These are phyloP conservation scores for Aspergillus niger DNA, from an alignment of 2,329 filamentous ascomycete species.

Conservation along the genomic window DNA sequence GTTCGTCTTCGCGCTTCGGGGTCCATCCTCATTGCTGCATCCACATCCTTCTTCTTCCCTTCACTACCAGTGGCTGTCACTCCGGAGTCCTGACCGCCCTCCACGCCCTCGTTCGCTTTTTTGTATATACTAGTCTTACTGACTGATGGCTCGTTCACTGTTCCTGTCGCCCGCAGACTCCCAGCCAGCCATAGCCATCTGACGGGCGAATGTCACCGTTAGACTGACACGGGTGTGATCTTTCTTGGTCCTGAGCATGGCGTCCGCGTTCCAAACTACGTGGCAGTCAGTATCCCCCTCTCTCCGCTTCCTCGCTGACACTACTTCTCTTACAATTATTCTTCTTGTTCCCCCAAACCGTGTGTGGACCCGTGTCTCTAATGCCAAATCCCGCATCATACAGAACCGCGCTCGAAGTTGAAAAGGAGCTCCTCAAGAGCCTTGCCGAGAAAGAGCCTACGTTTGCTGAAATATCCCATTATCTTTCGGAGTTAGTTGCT, in stretches of 20 bases:
- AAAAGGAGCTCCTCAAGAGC: slow-evolving; percentile 52
- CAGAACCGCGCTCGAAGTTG: slow-evolving; percentile 47
- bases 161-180: slow-evolving; percentile 50
- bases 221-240: slow-evolving; percentile 43
- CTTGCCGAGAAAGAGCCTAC: slow-evolving; percentile 53
- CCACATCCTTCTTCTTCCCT: slow-evolving; percentile 1
- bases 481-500: slow-evolving; percentile 39
- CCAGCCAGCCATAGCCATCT: slow-evolving; percentile 59
- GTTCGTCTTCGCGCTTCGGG: slow-evolving; percentile 16
- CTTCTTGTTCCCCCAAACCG: slow-evolving; percentile 6
- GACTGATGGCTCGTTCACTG: slow-evolving; percentile 58
- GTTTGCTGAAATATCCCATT: slow-evolving; percentile 53
- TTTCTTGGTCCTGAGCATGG: slow-evolving; percentile 39
- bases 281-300: slow-evolving; percentile 51
- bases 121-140: slow-evolving; percentile 23
- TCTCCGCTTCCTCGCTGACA: not conserved
- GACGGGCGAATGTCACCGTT: slow-evolving; percentile 57
- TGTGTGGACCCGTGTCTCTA: slow-evolving; percentile 23
- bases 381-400: slow-evolving; percentile 6
- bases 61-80: slow-evolving; percentile 9
- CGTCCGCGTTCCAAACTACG: slow-evolving; percentile 51
- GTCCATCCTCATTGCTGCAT: slow-evolving; percentile 6
- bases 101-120: slow-evolving; percentile 15
- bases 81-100: slow-evolving; percentile 16
- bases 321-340: too few relatives aligned